Evolutionary conservation across 2,329 filamentous ascomycete genomes (phyloP), one percentile per base, ranked within the genome.

Genomic region (Scedosporium boydii): DNA sequence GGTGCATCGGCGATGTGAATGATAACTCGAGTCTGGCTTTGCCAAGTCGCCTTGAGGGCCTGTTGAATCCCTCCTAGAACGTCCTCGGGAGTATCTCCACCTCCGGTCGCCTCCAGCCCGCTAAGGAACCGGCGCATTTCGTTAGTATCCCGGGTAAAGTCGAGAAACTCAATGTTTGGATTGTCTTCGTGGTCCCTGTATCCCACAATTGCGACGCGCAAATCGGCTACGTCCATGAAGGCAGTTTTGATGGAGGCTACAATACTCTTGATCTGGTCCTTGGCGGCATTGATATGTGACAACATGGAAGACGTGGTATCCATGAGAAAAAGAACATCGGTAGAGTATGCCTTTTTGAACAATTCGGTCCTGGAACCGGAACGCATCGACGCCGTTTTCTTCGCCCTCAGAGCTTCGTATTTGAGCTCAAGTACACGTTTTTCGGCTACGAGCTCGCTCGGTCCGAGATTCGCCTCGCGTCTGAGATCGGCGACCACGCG

Each of bases 321-420:
- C 7, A 76, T 71, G 27, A 76, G 68, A 58, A 76, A 76, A 0
- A 76, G 60, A 41, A 76, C 26, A 58, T 76, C 74, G 3, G 72
- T 75, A 0, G 73, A 70, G 62, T 70, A 75, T 2, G 69, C 68
- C 2, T 62, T 56, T 61, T 70, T 71, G 65, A 75, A 75, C 16
- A 76, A 63, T 6, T 70, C 72, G 7, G 23, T 4, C 5, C 18
- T 12, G 12, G 51, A 55, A 27, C 10, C 6, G 10, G 10, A 12
- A 38, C 34, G 34, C 4, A 34, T 7, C 10, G 34, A 38, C 4
- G 3, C 34, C 4, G 10, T 12, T 38, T 38, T 38, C 34, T 38
- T 12, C 34, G 34, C 34, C 34, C 12, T 38, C 4, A 38, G 34
- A 38, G 34, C 34, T 38, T 38, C 34, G 10, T 38, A 38, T 10